A percentile compares a stretch with the other conserved stretches of the same genome.
Evolutionary conservation across 139 green algal species (phyloP).

Genomic region (Closterium sp.): DNA sequence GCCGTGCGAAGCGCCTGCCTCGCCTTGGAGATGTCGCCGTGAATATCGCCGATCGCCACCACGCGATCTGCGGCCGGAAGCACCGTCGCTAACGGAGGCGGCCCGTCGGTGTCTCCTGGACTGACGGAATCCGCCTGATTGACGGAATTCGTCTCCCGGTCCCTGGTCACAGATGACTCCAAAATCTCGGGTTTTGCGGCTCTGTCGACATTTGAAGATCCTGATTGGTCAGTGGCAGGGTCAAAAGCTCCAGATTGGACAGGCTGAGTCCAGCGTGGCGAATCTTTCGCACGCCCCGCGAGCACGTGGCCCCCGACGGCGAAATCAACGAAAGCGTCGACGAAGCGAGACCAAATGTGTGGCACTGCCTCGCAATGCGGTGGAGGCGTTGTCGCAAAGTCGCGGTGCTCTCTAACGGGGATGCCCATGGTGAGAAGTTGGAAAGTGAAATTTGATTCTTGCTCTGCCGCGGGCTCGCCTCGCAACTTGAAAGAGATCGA

Average conservation of each 20-base stretch:
- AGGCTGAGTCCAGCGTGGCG: neutral
- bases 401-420: neutral
- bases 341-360: neutral
- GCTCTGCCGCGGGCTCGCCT: too few relatives aligned
- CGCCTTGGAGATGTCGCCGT: conserved; percentile 91
- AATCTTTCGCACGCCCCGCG: neutral
- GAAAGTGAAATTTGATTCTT: too few relatives aligned
- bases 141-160: too few relatives aligned
- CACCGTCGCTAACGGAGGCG: conserved; percentile 1
- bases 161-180: neutral
- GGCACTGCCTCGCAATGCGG: neutral
- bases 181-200: neutral
- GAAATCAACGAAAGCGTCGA: conserved; percentile 17
- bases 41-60: conserved; percentile 90
- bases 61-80: conserved; percentile 52
- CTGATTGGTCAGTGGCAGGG: neutral
- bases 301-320: conserved; percentile 17
- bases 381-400: neutral
- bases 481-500: too few relatives aligned
- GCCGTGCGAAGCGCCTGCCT: conserved; percentile 71
- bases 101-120: neutral
- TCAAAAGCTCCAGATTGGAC: neutral
- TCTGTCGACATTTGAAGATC: neutral
- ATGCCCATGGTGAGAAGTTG: neutral
- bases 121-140: neutral